Evolutionary conservation across 208 protist species (phyloP), one percentile per base, ranked within the genome.

Genomic region (Trypanosoma lewisi): DNA sequence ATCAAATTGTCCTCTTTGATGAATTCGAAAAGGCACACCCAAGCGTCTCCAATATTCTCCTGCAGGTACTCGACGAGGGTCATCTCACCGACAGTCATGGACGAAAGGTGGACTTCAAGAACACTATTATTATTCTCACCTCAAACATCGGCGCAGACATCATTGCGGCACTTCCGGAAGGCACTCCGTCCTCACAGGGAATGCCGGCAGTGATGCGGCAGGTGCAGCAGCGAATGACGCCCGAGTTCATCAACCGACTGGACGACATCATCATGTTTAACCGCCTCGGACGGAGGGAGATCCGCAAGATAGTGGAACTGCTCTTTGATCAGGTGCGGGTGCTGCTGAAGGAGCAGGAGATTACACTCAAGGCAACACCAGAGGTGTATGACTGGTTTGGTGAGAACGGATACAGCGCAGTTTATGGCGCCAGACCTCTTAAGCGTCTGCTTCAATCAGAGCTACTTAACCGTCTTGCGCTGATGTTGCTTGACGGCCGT

Each of bases 21-120:
- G 98, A 99, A 77, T 85, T 99, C 34, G 98, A 99, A 79, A 99
- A 99, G 89, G 98, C 98, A 9, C 98, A 99, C 77, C 89, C 80
- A 45, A 88, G 87, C 61, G 92, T 99, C 11, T 93, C 91, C 55
- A 99, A 99, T 68, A 83, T 99, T 27, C 85, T 99, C 2, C 82
- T 99, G 28, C 98, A 99, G 81, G 88, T 99, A 12, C 84, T 99
- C 0, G 98, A 99, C 66, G 98, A 99, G 42, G 98, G 97, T 14
- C 86, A 97, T 48, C 81, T 99, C 12, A 99, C 98, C 4, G 98
- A 99, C 83, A 87, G 85, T 51, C 89, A 99, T 67, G 98, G 98
- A 36, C 85, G 95, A 52, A 91, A 75, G 2, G 97, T 99, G 0
- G 93, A 99, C 78, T 99, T 99, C 77, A 97, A 85, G 61, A 99